These are phyloP conservation scores for Aspergillus funiculosus DNA, from an alignment of 495 filamentous ascomycete genomes.

Conservation along the genomic window DNA sequence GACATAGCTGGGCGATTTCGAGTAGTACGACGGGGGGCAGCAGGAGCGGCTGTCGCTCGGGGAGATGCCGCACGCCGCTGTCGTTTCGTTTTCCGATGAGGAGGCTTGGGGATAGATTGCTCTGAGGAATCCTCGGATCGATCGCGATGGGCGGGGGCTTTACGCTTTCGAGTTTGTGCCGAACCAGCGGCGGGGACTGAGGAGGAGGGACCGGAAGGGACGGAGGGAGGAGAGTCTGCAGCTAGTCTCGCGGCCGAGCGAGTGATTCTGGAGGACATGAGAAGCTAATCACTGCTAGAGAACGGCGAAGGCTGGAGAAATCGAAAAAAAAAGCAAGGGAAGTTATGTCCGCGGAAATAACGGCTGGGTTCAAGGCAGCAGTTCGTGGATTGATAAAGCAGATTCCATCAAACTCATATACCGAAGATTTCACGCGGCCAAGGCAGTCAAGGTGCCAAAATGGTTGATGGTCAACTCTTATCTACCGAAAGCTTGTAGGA, in stretches of 20 bases:
- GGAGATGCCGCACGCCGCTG: slow-evolving; percentile 41
- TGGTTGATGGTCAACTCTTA: slow-evolving; percentile 1
- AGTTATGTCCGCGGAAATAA: background rate
- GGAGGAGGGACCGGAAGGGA: slow-evolving; percentile 31
- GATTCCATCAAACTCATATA: background rate
- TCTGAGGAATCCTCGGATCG: slow-evolving; percentile 35
- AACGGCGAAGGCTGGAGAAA: slow-evolving; percentile 1
- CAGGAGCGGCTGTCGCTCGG: slow-evolving; percentile 33
- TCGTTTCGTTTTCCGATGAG: slow-evolving; percentile 41
- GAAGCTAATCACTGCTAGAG: slow-evolving; percentile 34
- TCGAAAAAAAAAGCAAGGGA: slow-evolving; percentile 2
- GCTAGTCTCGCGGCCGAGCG: slow-evolving; percentile 73
- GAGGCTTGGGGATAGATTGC: slow-evolving; percentile 36
- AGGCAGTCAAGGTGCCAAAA: background rate
- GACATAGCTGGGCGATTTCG: slow-evolving; percentile 72
- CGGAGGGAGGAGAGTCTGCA: slow-evolving; percentile 48
- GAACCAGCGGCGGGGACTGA: slow-evolving; percentile 36
- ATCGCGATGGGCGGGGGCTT: slow-evolving; percentile 43
- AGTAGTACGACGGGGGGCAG: slow-evolving; percentile 52
- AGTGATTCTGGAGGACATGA: slow-evolving; percentile 82
- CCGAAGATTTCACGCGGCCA: background rate
- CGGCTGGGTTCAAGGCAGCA: background rate
- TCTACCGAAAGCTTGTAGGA: slow-evolving; percentile 2
- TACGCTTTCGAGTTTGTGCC: slow-evolving; percentile 51
- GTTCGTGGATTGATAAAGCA: background rate